Conservation (phyloP, 2,329 filamentous ascomycete species). For the Pseudocercospora vitis region DNA sequence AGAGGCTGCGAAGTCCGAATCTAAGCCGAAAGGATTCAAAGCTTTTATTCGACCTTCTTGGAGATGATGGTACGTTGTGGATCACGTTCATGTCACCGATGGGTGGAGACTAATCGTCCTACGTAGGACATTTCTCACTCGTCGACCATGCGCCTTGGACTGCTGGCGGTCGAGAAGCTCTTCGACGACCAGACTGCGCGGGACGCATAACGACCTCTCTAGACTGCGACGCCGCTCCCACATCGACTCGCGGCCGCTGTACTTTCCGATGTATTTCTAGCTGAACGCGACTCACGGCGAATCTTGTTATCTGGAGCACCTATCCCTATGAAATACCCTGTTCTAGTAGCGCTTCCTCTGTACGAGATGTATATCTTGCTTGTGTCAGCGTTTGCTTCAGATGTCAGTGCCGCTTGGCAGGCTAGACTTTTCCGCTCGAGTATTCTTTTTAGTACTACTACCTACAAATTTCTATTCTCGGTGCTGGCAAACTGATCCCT, state of each 20-base stretch:
- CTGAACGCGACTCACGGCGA: slow-evolving; percentile 3
- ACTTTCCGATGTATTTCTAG: slow-evolving; percentile 1
- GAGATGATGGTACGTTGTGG: not conserved
- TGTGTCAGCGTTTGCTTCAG: not conserved
- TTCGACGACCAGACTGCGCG: slow-evolving; percentile 5
- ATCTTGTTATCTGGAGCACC: slow-evolving; percentile 4
- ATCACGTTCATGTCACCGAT: too few species aligned
- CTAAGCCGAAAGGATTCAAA: slow-evolving; percentile 2
- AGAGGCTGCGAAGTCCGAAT: not conserved
- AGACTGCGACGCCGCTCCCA: not conserved
- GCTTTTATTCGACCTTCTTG: slow-evolving; percentile 6
- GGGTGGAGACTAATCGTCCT: not conserved
- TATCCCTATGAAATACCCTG: slow-evolving; percentile 3
- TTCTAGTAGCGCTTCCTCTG: slow-evolving; percentile 1
- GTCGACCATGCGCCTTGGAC: slow-evolving; percentile 3
- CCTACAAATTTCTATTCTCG: slow-evolving; percentile 1
- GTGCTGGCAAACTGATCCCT: not conserved
- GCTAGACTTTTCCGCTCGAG: not conserved
- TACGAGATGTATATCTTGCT: not conserved
- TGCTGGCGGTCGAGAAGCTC: slow-evolving; percentile 3
- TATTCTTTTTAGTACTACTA: not conserved
- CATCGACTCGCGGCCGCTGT: not conserved
- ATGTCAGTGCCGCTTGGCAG: not conserved
- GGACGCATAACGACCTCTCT: slow-evolving; percentile 8
- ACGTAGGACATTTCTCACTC: too few species aligned